Evolutionary conservation across 2,329 filamentous ascomycete species (phyloP).

Genomic region (Acrocalymma vagum): DNA sequence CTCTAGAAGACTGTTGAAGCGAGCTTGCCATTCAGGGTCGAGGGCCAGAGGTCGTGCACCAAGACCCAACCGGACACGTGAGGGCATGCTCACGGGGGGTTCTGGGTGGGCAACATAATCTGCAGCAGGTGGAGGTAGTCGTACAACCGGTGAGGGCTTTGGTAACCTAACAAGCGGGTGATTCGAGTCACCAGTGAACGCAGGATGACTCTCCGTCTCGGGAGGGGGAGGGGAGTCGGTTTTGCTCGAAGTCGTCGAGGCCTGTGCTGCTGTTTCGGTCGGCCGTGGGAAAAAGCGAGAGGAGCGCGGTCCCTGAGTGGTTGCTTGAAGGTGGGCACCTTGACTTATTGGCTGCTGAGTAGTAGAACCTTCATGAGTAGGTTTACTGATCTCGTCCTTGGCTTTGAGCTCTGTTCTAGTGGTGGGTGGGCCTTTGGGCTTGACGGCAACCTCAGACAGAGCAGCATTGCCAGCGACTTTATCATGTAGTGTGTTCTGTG

Average conservation of each 20-base stretch:
- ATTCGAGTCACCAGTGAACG: constrained; percentile 70
- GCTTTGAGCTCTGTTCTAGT: constrained; percentile 26
- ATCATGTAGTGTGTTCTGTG: constrained; percentile 37
- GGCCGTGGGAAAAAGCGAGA: constrained; percentile 49
- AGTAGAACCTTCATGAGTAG: constrained; percentile 28
- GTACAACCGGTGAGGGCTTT: constrained; percentile 77
- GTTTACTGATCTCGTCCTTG: constrained; percentile 37
- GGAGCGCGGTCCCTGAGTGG: constrained; percentile 34
- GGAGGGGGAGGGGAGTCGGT: constrained; percentile 61
- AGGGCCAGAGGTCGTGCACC: constrained; percentile 50
- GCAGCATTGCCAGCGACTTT: constrained; percentile 28
- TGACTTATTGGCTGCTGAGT: constrained; percentile 30
- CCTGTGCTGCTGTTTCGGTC: constrained; percentile 29
- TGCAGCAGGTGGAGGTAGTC: constrained; percentile 71
- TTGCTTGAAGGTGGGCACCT: constrained; percentile 32
- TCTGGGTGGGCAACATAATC: constrained; percentile 46
- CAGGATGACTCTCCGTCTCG: constrained; percentile 76
- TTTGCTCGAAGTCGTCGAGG: constrained; percentile 23
- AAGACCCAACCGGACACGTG: constrained; percentile 33
- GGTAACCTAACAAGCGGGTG: constrained; percentile 77
- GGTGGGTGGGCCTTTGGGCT: constrained; percentile 17
- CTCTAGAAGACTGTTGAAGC: constrained; percentile 79
- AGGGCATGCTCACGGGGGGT: constrained; percentile 51
- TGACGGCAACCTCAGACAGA: constrained; percentile 16
- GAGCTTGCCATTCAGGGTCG: constrained; percentile 75